These are phyloP conservation scores for Chaetoscypha palmicola DNA, from an alignment of 2,329 filamentous ascomycete species.

Conservation along the genomic window DNA sequence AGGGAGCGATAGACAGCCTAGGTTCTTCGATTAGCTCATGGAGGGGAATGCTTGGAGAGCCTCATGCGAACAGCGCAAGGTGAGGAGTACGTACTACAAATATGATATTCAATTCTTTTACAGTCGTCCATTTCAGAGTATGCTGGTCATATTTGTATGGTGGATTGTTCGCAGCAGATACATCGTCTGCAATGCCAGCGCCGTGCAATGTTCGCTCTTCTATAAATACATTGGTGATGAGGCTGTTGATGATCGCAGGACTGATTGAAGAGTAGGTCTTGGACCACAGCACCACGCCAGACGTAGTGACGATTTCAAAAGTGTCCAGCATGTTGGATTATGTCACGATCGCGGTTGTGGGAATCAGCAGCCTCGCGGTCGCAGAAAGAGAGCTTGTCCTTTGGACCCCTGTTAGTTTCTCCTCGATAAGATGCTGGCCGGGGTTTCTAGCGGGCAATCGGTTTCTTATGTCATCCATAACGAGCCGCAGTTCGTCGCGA, in stretches of 20 bases:
- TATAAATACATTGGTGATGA: slow-evolving; percentile 96
- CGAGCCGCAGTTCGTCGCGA: neutral
- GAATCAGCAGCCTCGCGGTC: too few species aligned
- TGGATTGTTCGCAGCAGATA: slow-evolving; percentile 57
- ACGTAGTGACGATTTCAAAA: slow-evolving; percentile 94
- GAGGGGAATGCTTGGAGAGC: neutral
- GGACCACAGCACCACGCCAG: slow-evolving; percentile 95
- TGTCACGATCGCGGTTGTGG: too few species aligned
- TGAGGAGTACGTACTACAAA: slow-evolving; percentile 65
- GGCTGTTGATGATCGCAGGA: slow-evolving; percentile 79
- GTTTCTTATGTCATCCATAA: neutral
- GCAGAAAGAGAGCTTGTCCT: neutral
- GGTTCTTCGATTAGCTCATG: slow-evolving; percentile 2
- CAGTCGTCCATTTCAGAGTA: slow-evolving; percentile 86
- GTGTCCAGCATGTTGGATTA: slow-evolving; percentile 89
- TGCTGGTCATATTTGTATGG: slow-evolving; percentile 88
- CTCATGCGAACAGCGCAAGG: slow-evolving; percentile 3
- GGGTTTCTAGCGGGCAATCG: slow-evolving; percentile 9
- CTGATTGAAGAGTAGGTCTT: slow-evolving; percentile 75
- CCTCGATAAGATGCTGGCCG: neutral
- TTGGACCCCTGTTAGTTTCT: neutral
- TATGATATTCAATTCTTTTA: slow-evolving; percentile 88
- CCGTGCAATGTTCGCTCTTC: slow-evolving; percentile 70
- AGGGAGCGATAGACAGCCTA: slow-evolving; percentile 96
- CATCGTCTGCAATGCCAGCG: slow-evolving; percentile 51